A percentile compares a stretch with the other conserved stretches of the same genome.
Evolutionary conservation across 257 asterid genomes (phyloP).

Genomic region (Nicotiana paniculata): DNA sequence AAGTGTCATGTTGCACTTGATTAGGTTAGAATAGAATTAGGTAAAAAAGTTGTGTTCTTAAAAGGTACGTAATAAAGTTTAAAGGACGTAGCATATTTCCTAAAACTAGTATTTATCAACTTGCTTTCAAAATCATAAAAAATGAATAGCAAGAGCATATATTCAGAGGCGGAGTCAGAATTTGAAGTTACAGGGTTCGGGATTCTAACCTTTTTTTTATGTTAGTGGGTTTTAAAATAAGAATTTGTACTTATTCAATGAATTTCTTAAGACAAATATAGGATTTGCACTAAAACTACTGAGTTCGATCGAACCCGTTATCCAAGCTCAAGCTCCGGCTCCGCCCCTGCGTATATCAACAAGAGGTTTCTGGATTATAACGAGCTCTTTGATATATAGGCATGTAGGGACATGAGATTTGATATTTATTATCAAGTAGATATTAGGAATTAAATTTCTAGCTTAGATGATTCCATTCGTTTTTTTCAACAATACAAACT

Average conservation of each 20-base stretch:
- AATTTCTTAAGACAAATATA: too few relatives aligned
- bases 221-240: too few relatives aligned
- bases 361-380: neutral
- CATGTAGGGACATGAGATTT: neutral
- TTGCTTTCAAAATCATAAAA: neutral
- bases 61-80: neutral
- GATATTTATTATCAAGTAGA: neutral
- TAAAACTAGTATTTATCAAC: neutral
- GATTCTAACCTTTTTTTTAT: too few relatives aligned
- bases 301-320: too few relatives aligned
- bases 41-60: neutral
- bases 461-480: neutral
- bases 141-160: neutral
- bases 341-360: neutral
- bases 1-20: neutral
- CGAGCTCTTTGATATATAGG: neutral
- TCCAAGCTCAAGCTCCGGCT: too few relatives aligned
- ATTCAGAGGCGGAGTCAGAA: too few relatives aligned
- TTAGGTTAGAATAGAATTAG: neutral
- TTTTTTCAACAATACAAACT: too few relatives aligned
- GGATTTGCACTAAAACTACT: too few relatives aligned
- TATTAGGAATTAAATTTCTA: neutral
- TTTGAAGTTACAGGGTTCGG: too few relatives aligned
- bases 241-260: too few relatives aligned
- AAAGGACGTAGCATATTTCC: neutral